Conservation (phyloP, 768 basidiomycete species). For the Suillus sp. region DNA sequence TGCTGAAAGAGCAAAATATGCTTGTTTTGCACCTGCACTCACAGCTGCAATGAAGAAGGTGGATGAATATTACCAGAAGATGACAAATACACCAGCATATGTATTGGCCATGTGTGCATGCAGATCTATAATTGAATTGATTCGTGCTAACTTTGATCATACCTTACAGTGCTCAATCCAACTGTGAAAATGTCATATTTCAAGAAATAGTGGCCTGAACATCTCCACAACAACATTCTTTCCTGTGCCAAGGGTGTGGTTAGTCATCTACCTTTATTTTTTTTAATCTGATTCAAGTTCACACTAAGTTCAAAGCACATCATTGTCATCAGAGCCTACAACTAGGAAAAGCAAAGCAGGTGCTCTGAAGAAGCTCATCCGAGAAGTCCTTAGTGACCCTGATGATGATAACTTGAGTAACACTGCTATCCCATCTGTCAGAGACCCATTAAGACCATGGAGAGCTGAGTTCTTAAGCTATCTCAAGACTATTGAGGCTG, state of each 20-base stretch:
- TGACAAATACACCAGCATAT: background rate
- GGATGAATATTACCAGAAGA: background rate
- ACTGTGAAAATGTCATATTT: background rate
- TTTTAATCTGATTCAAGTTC: constrained; percentile 1
- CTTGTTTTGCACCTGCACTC: background rate
- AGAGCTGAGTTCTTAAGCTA: background rate
- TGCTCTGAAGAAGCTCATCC: background rate
- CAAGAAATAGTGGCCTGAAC: background rate
- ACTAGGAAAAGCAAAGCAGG: background rate
- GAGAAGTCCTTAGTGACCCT: background rate
- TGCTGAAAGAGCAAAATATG: background rate
- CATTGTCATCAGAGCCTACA: background rate
- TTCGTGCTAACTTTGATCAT: background rate
- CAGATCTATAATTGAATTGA: background rate
- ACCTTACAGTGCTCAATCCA: background rate
- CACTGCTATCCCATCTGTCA: background rate
- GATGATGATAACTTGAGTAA: background rate
- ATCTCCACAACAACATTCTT: background rate
- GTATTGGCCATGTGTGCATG: background rate
- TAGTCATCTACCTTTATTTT: background rate
- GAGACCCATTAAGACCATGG: background rate
- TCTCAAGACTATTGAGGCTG: background rate
- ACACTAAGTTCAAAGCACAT: background rate
- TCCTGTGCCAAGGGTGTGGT: background rate
- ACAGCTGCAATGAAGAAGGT: background rate